A percentile compares a stretch with the other conserved stretches of the same genome.
Evolutionary conservation across 768 basidiomycete species (phyloP).

Genomic region (Podaxis sp.): DNA sequence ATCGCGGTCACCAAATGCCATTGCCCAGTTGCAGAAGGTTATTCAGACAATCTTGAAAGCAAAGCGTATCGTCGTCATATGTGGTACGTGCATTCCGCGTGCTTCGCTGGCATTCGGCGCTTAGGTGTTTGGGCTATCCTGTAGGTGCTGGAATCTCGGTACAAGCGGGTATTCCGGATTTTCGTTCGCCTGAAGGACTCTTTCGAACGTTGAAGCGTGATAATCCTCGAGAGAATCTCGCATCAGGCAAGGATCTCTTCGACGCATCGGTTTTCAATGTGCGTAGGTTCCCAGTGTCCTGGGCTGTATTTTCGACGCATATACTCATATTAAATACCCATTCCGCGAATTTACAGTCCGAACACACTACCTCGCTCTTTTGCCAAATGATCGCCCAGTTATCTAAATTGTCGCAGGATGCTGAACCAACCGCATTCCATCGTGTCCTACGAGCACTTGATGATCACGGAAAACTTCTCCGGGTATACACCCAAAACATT

Average conservation of each 20-base stretch:
- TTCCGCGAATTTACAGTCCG: slow-evolving; percentile 44
- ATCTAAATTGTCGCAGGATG: slow-evolving; percentile 65
- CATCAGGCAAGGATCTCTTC: slow-evolving; percentile 83
- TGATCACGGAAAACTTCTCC: slow-evolving; percentile 67
- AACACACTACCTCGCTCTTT: slow-evolving; percentile 70
- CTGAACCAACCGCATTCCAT: slow-evolving; percentile 81
- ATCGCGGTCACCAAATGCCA: slow-evolving; percentile 38
- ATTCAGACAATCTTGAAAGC: slow-evolving; percentile 73
- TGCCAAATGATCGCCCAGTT: slow-evolving; percentile 89
- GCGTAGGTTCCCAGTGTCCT: slow-evolving; percentile 22
- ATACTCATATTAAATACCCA: slow-evolving; percentile 8
- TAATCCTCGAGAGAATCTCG: slow-evolving; percentile 66
- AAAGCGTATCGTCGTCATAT: slow-evolving; percentile 79
- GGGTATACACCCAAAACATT: slow-evolving; percentile 94
- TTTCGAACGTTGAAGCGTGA: slow-evolving; percentile 76
- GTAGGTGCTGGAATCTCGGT: slow-evolving; percentile 88
- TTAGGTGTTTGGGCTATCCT: not conserved
- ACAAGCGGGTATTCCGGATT: slow-evolving; percentile 86
- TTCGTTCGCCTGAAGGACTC: slow-evolving; percentile 75
- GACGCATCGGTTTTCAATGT: slow-evolving; percentile 89
- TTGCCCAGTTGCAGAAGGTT: slow-evolving; percentile 45
- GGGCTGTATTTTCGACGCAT: not conserved
- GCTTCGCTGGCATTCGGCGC: slow-evolving; percentile 7
- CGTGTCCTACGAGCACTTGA: slow-evolving; percentile 69
- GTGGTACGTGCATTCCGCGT: slow-evolving; percentile 49